phyloP scores from a whole-genome alignment of 1,139 yeast species.

The Suhomyces maxii region DNA sequence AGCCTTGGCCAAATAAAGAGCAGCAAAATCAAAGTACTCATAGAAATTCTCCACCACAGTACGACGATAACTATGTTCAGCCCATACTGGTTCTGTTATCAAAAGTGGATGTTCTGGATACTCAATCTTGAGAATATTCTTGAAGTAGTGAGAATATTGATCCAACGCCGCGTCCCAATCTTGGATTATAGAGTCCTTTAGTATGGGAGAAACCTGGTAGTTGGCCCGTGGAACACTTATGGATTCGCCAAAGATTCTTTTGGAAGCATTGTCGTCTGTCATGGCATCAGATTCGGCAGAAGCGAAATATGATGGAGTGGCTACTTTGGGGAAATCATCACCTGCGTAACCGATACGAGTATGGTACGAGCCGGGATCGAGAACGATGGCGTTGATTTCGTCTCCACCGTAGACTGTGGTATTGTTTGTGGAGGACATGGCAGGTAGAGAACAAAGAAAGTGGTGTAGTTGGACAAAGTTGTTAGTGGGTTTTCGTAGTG shows the following conservation, averaged over 20 bases:
- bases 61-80: slow-evolving; percentile 64
- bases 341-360: slow-evolving; percentile 94
- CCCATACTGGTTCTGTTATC: slow-evolving; percentile 87
- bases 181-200: slow-evolving; percentile 57
- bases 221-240: slow-evolving; percentile 54
- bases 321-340: slow-evolving; percentile 81
- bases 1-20: slow-evolving; percentile 78
- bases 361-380: slow-evolving; percentile 85
- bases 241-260: slow-evolving; percentile 53
- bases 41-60: slow-evolving; percentile 74
- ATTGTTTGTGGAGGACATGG: slow-evolving; percentile 18
- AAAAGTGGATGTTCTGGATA: slow-evolving; percentile 72
- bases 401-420: slow-evolving; percentile 53
- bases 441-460: not conserved
- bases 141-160: slow-evolving; percentile 60
- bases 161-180: slow-evolving; percentile 80
- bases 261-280: slow-evolving; percentile 11
- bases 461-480: not conserved
- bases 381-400: slow-evolving; percentile 86
- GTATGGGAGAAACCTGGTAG: slow-evolving; percentile 56
- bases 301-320: slow-evolving; percentile 64
- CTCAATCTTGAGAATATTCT: slow-evolving; percentile 48
- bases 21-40: slow-evolving; percentile 78
- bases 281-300: slow-evolving; percentile 7
- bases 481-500: too few species aligned